These are phyloP conservation scores for Pseudozyma sp. DNA, from an alignment of 1,284 basidiomycete genomes.

Conservation along the genomic window DNA sequence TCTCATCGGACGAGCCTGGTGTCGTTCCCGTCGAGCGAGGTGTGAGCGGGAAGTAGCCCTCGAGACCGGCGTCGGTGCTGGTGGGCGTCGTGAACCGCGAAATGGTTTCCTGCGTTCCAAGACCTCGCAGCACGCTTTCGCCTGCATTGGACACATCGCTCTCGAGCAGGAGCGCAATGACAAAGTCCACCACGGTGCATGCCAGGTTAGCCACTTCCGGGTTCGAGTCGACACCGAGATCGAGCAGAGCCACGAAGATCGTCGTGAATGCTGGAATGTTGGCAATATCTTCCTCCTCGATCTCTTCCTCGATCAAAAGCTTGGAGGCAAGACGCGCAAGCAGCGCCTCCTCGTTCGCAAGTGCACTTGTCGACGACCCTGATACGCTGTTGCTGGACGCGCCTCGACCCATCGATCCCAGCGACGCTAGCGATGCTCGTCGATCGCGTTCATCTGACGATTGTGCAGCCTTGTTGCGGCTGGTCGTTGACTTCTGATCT, in stretches of 20 bases:
- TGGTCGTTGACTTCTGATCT: slow-evolving; percentile 13
- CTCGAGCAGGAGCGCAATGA: slow-evolving; percentile 87
- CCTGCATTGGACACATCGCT: slow-evolving; percentile 78
- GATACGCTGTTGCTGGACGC: slow-evolving; percentile 20
- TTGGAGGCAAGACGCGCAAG: slow-evolving; percentile 78
- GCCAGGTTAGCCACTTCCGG: slow-evolving; percentile 91
- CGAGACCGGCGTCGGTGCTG: slow-evolving; percentile 43
- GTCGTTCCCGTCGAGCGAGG: slow-evolving; percentile 64
- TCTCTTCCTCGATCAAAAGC: slow-evolving; percentile 74
- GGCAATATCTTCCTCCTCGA: slow-evolving; percentile 81
- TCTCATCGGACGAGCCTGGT: slow-evolving; percentile 63
- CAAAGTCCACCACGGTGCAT: slow-evolving; percentile 90
- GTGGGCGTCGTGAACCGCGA: slow-evolving; percentile 62
- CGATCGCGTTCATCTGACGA: slow-evolving; percentile 10
- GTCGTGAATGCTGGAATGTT: slow-evolving; percentile 90
- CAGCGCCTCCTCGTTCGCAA: slow-evolving; percentile 73
- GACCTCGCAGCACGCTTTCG: slow-evolving; percentile 37
- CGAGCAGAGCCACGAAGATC: slow-evolving; percentile 87
- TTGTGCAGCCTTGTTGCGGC: slow-evolving; percentile 20
- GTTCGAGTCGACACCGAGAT: slow-evolving; percentile 91
- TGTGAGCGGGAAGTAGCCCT: slow-evolving; percentile 71
- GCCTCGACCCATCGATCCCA: slow-evolving; percentile 14
- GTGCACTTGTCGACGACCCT: slow-evolving; percentile 13
- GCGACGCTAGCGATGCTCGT: slow-evolving; percentile 15
- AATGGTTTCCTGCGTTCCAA: slow-evolving; percentile 43